Evolutionary conservation across 164 flowering plant genomes (phyloP), one percentile per base, ranked within the genome.

Genomic region (grape (Vitis vinifera)): DNA sequence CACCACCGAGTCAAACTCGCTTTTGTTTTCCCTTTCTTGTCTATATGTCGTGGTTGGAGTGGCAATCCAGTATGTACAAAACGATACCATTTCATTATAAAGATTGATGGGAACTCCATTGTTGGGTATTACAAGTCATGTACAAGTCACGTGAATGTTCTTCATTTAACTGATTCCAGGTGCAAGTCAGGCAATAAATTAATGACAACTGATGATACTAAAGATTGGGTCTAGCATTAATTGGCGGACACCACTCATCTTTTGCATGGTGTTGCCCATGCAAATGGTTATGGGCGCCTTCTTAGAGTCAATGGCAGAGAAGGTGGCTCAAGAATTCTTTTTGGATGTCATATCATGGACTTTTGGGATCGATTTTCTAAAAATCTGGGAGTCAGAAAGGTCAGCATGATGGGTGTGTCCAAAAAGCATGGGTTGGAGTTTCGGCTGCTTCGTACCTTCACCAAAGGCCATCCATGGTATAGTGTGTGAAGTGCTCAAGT

Each of bases 331-430:
- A 85, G 77, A 77, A 55, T 85, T 50, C 90, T 93, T 30, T 88
- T 90, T 5, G 98, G 98, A 57, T 73, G 79, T 65, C 79, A 88
- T 69, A 88, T 93, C 53, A 91, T 93, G 98, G 83, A 83, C 73
- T 91, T 58, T 93, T 17, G 95, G 98, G 98, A 93, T 66, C 79
- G 98, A 10, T 79, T 93, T 0, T 93, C 95, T 75, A 81, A 65
- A 71, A 55, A 68, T 14, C 90, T 93, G 51, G 80, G 82, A 53
- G 93, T 86, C 84, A 93, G 98, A 73, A 89, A 87, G 68, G 83
- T 91, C 11, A 89, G 93, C 71, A 93, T 91, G 56, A 87, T 89
- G 94, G 98, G 89, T 76, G 94, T 89, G 2, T 93, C 98, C 6
- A 93, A 82, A 73, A 93, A 93, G 76, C 85, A 79, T 31, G 93